Evolutionary conservation across 805 yeast species (phyloP), one percentile per base, ranked within the genome.

Genomic region (Grigorovia yakushimaensis): DNA sequence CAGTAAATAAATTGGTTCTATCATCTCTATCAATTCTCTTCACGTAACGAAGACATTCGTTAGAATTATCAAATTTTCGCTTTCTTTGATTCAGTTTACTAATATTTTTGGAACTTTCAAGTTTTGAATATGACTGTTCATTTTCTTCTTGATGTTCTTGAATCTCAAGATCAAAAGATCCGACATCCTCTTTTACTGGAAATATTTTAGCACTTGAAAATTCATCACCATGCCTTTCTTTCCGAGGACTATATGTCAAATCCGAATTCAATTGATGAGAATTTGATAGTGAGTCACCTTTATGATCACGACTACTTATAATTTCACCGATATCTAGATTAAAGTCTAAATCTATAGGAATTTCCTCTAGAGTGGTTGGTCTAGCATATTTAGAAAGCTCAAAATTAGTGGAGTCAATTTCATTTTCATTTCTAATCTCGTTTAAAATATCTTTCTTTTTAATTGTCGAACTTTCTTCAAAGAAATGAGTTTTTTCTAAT

Each of bases 261-360:
- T 36, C 39, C n/a, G 40, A 40, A 30, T 15, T 19, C 5, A 11
- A 13, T 10, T 19, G 46, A 27, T 46, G 42, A 5, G 51, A 44
- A 19, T 43, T 49, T 15, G 52, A 44, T 30, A 38, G 45, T 2
- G 57, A 43, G 5, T 44, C 45, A 11, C 41, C 43, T 1, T 51
- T 45, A 2, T 62, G 54, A 7, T 63, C 64, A 7, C 55, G 59
- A 23, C 54, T 62, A 42, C 61, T 57, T 22, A 56, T 47, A 18
- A 57, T 48, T 21, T 64, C 66, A 38, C 59, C 64, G 39, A 60
- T 49, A 22, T 58, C 62, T 17, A 63, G 46, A 45, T 60, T 51
- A 30, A 63, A 57, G 41, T 60, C 64, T 3, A 60, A 47, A 48
- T 63, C 66, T 11, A 61, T 43, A 2, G 49, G 47, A 19, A 46